Percentiles rank a stretch among this genome's conserved stretches.
phyloP scores from a whole-genome alignment of 345 rosid species.

The Microthlaspi erraticum region DNA sequence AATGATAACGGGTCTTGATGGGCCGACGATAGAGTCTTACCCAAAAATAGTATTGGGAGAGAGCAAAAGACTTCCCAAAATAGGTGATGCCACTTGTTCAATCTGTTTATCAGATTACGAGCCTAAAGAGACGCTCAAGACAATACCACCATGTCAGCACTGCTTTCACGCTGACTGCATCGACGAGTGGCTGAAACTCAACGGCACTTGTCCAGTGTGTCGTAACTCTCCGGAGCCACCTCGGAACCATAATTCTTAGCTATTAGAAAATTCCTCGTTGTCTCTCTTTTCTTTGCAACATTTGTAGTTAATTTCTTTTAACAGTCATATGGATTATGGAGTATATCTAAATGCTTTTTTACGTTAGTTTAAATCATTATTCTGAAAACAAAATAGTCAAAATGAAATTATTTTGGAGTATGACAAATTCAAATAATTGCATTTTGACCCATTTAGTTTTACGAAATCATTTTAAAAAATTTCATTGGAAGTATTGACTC shows the following conservation, averaged over 20 bases:
- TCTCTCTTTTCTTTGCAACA: neutral
- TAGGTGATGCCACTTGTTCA: constrained; percentile 55
- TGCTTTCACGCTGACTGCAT: constrained; percentile 67
- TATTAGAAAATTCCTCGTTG: neutral
- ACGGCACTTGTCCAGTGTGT: constrained; percentile 65
- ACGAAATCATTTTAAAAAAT: too few species aligned
- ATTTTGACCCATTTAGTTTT: too few species aligned
- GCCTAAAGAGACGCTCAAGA: constrained; percentile 56
- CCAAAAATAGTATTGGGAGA: constrained; percentile 61
- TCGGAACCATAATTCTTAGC: constrained; percentile 6
- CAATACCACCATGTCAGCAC: constrained; percentile 64
- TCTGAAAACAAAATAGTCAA: too few species aligned
- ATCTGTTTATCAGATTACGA: constrained; percentile 66
- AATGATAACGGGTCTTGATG: constrained; percentile 49
- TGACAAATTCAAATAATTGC: too few species aligned
- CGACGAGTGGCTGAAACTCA: constrained; percentile 64
- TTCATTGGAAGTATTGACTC: too few species aligned
- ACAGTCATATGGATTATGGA: too few species aligned
- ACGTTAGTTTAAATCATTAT: too few species aligned
- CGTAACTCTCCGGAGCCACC: constrained; percentile 52
- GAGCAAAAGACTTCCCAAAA: constrained; percentile 54
- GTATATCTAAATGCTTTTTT: too few species aligned
- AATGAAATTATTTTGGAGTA: too few species aligned
- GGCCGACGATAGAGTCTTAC: constrained; percentile 58
- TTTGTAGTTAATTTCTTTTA: constrained; percentile 22